Evolutionary conservation across 1,284 basidiomycete genomes (phyloP), one percentile per base, ranked within the genome.

Genomic region (Hortiboletus rubellus): DNA sequence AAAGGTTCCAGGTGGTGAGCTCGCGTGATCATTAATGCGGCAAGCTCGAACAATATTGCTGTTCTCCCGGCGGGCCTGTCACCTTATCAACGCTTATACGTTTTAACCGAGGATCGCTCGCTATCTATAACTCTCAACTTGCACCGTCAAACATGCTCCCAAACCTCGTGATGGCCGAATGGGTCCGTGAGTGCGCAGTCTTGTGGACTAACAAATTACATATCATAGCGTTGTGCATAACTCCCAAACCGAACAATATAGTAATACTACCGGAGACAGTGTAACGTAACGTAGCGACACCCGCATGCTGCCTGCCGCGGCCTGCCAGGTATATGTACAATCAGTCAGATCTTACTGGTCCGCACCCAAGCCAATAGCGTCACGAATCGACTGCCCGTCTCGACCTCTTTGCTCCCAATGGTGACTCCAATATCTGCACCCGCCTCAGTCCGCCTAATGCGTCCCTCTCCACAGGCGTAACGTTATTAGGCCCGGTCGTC

Each of bases 401-500:
- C 38, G 63, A 57, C 51, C 71, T 60, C 55, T 70, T 70, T n/a
- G 51, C 58, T 14, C 61, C 71, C 7, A 70, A 31, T 7, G 69
- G 69, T 27, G 69, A 70, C 46, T 70, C 72, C 50, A 66, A 22
- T 33, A 54, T 56, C 40, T 71, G 66, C 48, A 66, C 55, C 46
- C 60, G 58, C 44, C 54, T 64, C 34, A 65, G 53, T 7, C 64
- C 66, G 37, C 58, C 42, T 18, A 57, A 10, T 27, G 15, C 31
- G 6, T 61, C 58, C 22, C 66, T 59, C 43, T 70, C 72, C 30
- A 72, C 51, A 36, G 72, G 70, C 41, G 69, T 70, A 30, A 67
- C 59, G 47, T 69, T 66, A 50, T 60, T 57, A 8, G 43, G 46
- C 7, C 60, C 54, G 34, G 50, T 45, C 30, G 47, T 15, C 46